Conservation (phyloP, 2,329 filamentous ascomycete genomes). For the Cryphonectria naterciae region DNA sequence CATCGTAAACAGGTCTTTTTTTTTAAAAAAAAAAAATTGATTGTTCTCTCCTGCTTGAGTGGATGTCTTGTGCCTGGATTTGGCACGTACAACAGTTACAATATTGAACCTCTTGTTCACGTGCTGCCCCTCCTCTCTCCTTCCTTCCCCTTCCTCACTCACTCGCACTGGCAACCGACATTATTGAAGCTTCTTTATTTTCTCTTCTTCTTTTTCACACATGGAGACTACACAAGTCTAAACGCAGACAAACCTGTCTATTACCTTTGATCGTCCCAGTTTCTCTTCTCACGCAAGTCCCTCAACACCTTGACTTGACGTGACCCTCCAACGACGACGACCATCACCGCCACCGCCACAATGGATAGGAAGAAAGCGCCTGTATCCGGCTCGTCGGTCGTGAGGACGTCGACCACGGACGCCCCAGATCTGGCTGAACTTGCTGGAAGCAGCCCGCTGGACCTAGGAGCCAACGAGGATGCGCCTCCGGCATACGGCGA, state of each 20-base stretch:
- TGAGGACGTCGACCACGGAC: conserved; percentile 3
- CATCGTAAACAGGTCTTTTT: neutral
- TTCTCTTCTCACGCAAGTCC: too few relatives aligned
- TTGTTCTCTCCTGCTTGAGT: neutral
- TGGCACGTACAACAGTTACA: neutral
- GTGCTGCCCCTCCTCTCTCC: too few relatives aligned
- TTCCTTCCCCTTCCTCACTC: neutral
- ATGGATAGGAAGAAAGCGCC: conserved; percentile 21
- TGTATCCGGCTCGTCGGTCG: conserved; percentile 9
- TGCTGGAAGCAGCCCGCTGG: conserved; percentile 38
- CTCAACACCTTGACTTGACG: neutral
- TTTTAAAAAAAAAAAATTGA: too few relatives aligned
- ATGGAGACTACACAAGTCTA: neutral
- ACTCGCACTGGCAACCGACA: neutral
- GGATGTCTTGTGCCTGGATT: neutral
- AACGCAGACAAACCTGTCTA: neutral
- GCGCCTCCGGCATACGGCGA: conserved; percentile 64
- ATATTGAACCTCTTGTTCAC: neutral
- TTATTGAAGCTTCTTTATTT: neutral
- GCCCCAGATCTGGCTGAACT: conserved; percentile 31
- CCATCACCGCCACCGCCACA: neutral
- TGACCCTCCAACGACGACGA: conserved; percentile 33
- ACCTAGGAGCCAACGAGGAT: conserved; percentile 46
- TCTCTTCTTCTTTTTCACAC: neutral
- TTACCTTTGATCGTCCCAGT: neutral